Evolutionary conservation across 2,329 filamentous ascomycete species (phyloP), one percentile per base, ranked within the genome.

Genomic region (Pyrenophora graminea): DNA sequence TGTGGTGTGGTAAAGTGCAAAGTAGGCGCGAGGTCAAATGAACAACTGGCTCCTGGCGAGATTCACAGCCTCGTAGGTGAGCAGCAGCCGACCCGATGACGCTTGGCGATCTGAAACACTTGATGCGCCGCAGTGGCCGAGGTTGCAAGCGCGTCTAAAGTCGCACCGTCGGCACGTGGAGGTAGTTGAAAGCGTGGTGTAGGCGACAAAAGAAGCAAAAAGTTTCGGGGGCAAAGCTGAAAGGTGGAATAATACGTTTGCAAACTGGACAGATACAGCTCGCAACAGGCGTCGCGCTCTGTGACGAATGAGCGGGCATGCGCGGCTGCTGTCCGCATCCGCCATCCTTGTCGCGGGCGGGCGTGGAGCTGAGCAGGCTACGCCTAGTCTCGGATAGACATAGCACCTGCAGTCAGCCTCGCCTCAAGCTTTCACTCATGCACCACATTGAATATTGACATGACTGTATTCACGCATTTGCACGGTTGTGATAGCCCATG

Each of bases 21-120:
- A 9, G 27, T 10, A 48, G 51, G 55, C 53, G 59, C 31, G 54
- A 45, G 49, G 50, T 44, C 55, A 61, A 61, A 54, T 60, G 59
- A 64, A 72, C 69, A 73, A 60, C 68, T 73, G 69, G 64, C 69
- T 63, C 61, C 51, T 65, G 43, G 62, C 49, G 55, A 57, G 27
- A 63, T 55, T 58, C 34, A 57, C 66, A 68, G 68, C 68, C 67
- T 69, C 62, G 42, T 52, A 58, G 61, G 58, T 66, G 62, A 52
- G 48, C 42, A 43, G 64, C 66, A 61, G 56, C 59, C 50, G 60
- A 53, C 61, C 61, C 58, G 39, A 33, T 51, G 45, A 46, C 40
- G 52, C 67, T 71, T 69, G 66, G 68, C 67, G 55, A 48, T 45
- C 56, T 63, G 69, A 67, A 68, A 66, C 66, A 61, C 48, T 58